phyloP scores from a whole-genome alignment of 2,329 filamentous ascomycete genomes.

The Trichoderma guizhouense region DNA sequence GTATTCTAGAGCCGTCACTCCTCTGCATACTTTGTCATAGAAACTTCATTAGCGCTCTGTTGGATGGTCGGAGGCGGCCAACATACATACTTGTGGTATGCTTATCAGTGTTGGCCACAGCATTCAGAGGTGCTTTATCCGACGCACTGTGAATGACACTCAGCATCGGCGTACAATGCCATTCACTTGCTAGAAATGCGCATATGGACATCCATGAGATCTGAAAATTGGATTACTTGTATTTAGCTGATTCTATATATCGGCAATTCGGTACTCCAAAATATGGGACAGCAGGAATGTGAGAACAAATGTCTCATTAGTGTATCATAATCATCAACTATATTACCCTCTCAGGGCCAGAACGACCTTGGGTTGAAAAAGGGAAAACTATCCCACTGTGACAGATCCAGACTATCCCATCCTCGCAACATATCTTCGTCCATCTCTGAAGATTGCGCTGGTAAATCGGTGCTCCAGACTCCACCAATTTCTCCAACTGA shows the following conservation, averaged over 20 bases:
- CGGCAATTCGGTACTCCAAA: not conserved
- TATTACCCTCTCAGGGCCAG: not conserved
- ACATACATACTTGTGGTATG: not conserved
- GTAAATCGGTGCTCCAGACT: conserved; percentile 13
- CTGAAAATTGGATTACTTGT: not conserved
- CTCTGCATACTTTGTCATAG: not conserved
- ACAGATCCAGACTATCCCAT: conserved; percentile 32
- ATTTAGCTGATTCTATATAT: not conserved
- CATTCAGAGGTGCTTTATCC: not conserved
- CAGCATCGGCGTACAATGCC: too few species aligned
- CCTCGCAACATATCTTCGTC: conserved; percentile 24
- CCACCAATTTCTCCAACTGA: conserved; percentile 8
- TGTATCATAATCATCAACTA: too few species aligned
- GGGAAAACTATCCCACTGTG: conserved; percentile 34
- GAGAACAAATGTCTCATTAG: not conserved
- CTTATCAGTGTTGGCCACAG: not conserved
- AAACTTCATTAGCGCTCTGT: not conserved
- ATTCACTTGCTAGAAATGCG: not conserved
- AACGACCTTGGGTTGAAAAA: conserved; percentile 11
- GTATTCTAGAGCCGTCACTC: not conserved
- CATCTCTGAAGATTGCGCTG: conserved; percentile 12
- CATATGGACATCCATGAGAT: not conserved
- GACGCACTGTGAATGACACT: not conserved
- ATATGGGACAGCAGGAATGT: not conserved
- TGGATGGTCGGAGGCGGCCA: not conserved